Base-by-base conservation (phyloP, 1,139 yeast species). In the Suhomyces anneliseae region DNA sequence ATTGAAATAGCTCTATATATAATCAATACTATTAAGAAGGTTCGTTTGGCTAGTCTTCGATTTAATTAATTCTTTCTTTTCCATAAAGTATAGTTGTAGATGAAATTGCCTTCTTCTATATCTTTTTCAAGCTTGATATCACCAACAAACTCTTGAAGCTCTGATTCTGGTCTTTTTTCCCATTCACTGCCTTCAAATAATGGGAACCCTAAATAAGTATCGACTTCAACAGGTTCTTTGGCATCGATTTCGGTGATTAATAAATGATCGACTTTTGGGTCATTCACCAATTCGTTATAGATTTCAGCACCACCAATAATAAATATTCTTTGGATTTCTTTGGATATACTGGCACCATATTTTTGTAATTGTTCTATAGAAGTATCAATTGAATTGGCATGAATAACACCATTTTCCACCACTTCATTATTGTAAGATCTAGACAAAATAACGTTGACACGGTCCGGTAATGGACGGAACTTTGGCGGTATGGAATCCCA, bases 261-360 rank as follows among this genome's bases (percentile, higher is more conserved):
- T 43, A 93, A 68, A 37, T 82, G 76, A 43, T 79, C 77, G 0
- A 86, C 80, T 6, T 70, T 47, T 0, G 68, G 68, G 43, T 72
- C 75, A 0, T 69, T 56, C 31, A 84, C 63, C 27, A 82, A 75
- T 38, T 81, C 74, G 45, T 80, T 77, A 68, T 93, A 93, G 7
- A 93, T 73, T 63, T 92, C 93, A 1, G 95, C 93, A 1, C 99
- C 99, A 3, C 99, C 99, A 53, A 93, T 93, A 34, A 95, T 76
- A 61, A 84, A 93, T 1, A 92, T 74, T 46, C 81, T 77, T 46
- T 82, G 86, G 15, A 84, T 56, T 2, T 52, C 46, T 7, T 59
- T 47, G 43, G 66, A 47, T 11, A 49, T 41, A 43, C 51, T 32
- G 7, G 26, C 12, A 14, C 49, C 39, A 34, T 49, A 47, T 9